phyloP scores from a whole-genome alignment of 2,329 filamentous ascomycete genomes.

The Ceratocystis cacaofunesta region DNA sequence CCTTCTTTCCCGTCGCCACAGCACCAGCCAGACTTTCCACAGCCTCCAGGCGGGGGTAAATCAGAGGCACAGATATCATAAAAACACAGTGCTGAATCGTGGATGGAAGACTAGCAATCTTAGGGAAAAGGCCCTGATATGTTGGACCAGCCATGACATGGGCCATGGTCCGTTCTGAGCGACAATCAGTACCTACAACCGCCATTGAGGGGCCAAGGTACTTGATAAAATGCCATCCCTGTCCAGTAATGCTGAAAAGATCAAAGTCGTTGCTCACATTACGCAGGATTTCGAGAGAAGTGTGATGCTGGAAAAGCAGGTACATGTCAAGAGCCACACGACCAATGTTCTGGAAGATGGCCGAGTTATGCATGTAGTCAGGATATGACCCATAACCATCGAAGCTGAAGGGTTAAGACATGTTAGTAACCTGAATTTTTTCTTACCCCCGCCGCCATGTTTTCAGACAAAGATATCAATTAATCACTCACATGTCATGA shows the following conservation, averaged over 20 bases:
- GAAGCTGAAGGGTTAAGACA: conserved; percentile 42
- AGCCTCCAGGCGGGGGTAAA: conserved; percentile 83
- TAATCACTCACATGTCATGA: conserved; percentile 79
- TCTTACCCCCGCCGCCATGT: neutral
- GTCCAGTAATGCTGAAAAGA: conserved; percentile 92
- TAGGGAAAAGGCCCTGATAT: conserved; percentile 94
- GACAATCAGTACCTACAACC: conserved; percentile 77
- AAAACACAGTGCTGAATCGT: conserved; percentile 94
- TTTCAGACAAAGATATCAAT: neutral
- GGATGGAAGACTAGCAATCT: conserved; percentile 75
- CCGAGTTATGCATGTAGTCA: conserved; percentile 93
- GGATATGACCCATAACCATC: conserved; percentile 96
- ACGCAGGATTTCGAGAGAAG: conserved; percentile 80
- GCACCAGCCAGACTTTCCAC: conserved; percentile 86
- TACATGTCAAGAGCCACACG: conserved; percentile 96
- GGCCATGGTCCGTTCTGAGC: conserved; percentile 77
- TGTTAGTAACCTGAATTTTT: conserved; percentile 13
- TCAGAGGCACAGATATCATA: conserved; percentile 81
- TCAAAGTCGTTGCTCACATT: conserved; percentile 79
- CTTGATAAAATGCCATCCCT: conserved; percentile 97
- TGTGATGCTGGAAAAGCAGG: conserved; percentile 94
- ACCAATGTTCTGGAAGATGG: conserved; percentile 97
- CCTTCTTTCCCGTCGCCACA: conserved; percentile 88
- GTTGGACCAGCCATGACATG: conserved; percentile 93
- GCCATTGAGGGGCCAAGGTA: conserved; percentile 84